Conservation (phyloP, 2,329 filamentous ascomycete species). For the Colletotrichum camelliae region DNA sequence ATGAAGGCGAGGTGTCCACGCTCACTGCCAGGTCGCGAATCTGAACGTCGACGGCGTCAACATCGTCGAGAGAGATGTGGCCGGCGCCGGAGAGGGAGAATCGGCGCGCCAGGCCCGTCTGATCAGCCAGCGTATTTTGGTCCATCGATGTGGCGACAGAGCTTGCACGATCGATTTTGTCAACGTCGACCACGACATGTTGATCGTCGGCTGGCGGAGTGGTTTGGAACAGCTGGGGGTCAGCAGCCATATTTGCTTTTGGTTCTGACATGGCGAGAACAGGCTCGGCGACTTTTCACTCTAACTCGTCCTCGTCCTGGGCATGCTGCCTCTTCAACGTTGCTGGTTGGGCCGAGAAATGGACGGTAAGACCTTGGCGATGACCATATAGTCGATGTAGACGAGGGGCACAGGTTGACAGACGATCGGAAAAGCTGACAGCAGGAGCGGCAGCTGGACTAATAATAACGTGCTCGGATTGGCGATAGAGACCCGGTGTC, state of each 20-base stretch:
- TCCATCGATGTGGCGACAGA: slow-evolving; percentile 37
- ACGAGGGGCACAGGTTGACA: neutral
- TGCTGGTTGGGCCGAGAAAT: neutral
- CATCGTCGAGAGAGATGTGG: slow-evolving; percentile 52
- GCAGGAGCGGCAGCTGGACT: neutral
- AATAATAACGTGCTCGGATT: neutral
- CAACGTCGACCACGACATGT: slow-evolving; percentile 25
- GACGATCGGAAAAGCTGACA: neutral
- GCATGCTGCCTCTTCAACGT: neutral
- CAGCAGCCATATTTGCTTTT: neutral
- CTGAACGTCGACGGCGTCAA: slow-evolving; percentile 59
- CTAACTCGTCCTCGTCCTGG: neutral
- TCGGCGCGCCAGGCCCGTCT: slow-evolving; percentile 18
- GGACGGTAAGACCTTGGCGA: neutral
- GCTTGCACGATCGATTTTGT: slow-evolving; percentile 36
- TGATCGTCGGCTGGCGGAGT: neutral
- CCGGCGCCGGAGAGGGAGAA: slow-evolving; percentile 38
- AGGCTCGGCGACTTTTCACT: neutral
- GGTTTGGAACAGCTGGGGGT: neutral
- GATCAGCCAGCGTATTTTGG: slow-evolving; percentile 18
- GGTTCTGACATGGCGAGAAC: neutral
- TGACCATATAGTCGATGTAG: neutral
- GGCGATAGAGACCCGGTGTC: neutral
- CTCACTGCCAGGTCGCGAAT: slow-evolving; percentile 60
- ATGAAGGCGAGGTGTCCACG: slow-evolving; percentile 63